Conservation (phyloP, 2,329 filamentous ascomycete species). For the Rhynchosporium secalis region DNA sequence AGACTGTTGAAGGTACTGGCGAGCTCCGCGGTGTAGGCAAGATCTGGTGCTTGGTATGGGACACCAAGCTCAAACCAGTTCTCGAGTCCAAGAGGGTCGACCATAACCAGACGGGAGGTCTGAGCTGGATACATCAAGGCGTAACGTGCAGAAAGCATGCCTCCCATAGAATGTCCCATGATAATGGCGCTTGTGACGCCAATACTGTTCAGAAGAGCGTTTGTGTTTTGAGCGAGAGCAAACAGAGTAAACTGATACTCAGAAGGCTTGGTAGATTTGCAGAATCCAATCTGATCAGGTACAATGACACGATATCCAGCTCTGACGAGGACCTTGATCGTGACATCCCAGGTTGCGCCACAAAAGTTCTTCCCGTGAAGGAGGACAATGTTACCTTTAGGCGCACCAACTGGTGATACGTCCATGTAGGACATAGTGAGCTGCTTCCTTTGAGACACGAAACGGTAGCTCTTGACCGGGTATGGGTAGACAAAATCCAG, state of each 20-base stretch:
- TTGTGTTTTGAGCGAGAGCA: conserved; percentile 53
- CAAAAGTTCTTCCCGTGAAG: conserved; percentile 60
- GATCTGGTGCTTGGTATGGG: conserved; percentile 48
- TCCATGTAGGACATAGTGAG: conserved; percentile 60
- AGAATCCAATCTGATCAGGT: conserved; percentile 57
- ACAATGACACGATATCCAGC: conserved; percentile 53
- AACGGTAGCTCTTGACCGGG: conserved; percentile 50
- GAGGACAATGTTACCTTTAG: conserved; percentile 45
- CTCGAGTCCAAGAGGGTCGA: conserved; percentile 44
- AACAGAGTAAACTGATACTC: conserved; percentile 54
- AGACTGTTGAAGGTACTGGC: conserved; percentile 48
- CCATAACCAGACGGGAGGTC: conserved; percentile 48
- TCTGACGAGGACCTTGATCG: conserved; percentile 45
- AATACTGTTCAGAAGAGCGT: conserved; percentile 48
- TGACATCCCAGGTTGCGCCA: conserved; percentile 52
- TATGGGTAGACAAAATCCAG: conserved; percentile 51
- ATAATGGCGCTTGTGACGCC: conserved; percentile 47
- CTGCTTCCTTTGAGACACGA: conserved; percentile 49
- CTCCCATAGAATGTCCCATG: conserved; percentile 56
- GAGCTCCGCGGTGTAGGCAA: conserved; percentile 43
- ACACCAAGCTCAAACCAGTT: conserved; percentile 45
- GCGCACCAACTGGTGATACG: conserved; percentile 41
- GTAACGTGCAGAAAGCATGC: conserved; percentile 54
- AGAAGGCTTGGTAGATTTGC: conserved; percentile 54
- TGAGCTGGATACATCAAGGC: conserved; percentile 50